Evolutionary conservation across 352 stramenopile genomes (phyloP).

Genomic region (Phytophthora niederhauseri): DNA sequence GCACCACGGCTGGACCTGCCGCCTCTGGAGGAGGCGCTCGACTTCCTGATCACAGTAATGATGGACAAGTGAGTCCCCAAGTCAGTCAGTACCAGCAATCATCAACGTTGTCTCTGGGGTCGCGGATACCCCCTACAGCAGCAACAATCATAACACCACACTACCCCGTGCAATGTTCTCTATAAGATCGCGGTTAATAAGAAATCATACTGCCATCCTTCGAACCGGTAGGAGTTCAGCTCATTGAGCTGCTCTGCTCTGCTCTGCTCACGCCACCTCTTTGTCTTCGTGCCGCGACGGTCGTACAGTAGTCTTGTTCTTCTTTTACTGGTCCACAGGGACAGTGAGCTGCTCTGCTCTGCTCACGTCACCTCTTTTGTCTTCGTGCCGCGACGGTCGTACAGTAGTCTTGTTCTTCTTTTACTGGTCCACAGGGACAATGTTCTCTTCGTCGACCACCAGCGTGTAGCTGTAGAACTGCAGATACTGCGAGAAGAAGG

Average conservation of each 20-base stretch:
- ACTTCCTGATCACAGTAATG: conserved; percentile 54
- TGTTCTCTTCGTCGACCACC: conserved; percentile 78
- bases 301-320: not conserved
- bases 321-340: conserved; percentile 40
- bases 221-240: not conserved
- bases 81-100: conserved; percentile 1
- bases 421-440: conserved; percentile 50
- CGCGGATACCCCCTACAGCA: conserved; percentile 7
- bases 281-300: conserved; percentile 13
- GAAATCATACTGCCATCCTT: conserved; percentile 8
- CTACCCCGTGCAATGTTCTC: conserved; percentile 15
- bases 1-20: conserved; percentile 32
- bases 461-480: conserved; percentile 88
- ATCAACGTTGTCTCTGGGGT: not conserved
- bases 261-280: conserved; percentile 8
- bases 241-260: not conserved
- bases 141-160: not conserved
- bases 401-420: not conserved
- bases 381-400: conserved; percentile 12
- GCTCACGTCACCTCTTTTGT: conserved; percentile 11
- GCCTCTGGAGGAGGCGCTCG: conserved; percentile 55
- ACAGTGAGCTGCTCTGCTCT: conserved; percentile 32
- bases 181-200: conserved; percentile 32
- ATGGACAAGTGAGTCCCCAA: conserved; percentile 37
- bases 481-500: conserved; percentile 86